Conservation (phyloP, 306 rosid species). For the Acacia melanoxylon region DNA sequence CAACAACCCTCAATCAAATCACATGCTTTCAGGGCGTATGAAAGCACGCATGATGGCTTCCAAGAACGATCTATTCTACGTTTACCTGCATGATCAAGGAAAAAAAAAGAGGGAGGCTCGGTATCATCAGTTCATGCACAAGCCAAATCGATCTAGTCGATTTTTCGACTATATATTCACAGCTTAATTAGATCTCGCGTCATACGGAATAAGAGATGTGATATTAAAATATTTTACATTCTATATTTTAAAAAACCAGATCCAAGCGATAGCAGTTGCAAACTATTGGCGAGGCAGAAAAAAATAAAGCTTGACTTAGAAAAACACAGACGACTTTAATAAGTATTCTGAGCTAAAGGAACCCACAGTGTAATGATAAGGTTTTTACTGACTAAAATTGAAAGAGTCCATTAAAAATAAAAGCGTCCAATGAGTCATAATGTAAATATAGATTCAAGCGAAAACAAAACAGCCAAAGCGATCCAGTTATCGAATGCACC, state of each 20-base stretch:
- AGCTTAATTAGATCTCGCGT: neutral
- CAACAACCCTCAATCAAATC: no score
- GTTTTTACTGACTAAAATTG: constrained; percentile 21
- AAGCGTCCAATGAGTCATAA: constrained; percentile 10
- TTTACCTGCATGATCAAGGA: neutral
- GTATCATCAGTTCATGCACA: neutral
- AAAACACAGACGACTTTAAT: neutral
- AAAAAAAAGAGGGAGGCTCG: neutral
- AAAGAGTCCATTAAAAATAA: neutral
- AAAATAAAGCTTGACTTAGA: neutral
- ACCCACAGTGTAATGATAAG: constrained; percentile 26
- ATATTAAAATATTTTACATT: neutral
- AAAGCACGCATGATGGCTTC: neutral
- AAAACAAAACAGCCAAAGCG: constrained; percentile 24
- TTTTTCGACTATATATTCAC: neutral
- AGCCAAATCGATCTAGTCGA: neutral
- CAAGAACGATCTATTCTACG: constrained; percentile 1
- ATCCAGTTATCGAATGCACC: constrained; percentile 34
- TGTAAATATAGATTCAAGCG: constrained; percentile 31
- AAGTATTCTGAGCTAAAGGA: neutral
- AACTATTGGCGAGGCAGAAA: neutral
- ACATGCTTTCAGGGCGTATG: neutral
- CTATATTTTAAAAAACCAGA: neutral
- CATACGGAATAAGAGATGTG: neutral
- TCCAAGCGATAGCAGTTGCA: neutral